Conservation (phyloP, 2,329 filamentous ascomycete genomes). For the Trichoderma oligosporum region DNA sequence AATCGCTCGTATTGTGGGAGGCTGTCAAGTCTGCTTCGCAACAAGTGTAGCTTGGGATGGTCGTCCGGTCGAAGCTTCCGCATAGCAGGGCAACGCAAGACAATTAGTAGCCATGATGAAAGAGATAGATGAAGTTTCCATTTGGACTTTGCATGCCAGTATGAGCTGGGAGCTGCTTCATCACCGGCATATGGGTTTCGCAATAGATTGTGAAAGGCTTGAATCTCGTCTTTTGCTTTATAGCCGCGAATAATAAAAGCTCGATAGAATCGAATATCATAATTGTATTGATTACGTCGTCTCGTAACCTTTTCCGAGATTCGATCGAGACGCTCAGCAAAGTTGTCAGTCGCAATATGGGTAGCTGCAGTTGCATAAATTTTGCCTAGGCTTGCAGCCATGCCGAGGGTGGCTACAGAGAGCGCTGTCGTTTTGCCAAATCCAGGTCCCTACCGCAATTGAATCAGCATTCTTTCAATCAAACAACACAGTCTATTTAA, state of each 20-base stretch:
- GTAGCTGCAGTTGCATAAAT: constrained; percentile 18
- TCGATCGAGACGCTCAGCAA: constrained; percentile 9
- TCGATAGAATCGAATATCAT: too few relatives aligned
- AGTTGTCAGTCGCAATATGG: background rate
- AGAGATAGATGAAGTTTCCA: constrained; percentile 21
- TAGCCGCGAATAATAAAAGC: background rate
- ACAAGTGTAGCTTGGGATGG: background rate
- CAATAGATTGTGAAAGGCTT: background rate
- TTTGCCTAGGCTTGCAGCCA: constrained; percentile 13
- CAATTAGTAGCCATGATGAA: constrained; percentile 20
- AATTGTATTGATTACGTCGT: background rate
- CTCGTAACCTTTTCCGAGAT: background rate
- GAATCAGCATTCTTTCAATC: background rate
- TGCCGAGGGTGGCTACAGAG: constrained; percentile 2
- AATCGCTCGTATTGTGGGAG: background rate
- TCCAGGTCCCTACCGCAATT: constrained; percentile 18
- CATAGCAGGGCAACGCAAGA: constrained; percentile 14
- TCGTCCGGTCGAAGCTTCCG: constrained; percentile 2
- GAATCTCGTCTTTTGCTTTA: background rate
- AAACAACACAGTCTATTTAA: background rate
- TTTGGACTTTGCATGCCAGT: background rate
- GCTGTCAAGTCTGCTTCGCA: constrained; percentile 5
- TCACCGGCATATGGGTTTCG: background rate
- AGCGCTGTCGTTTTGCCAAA: constrained; percentile 21
- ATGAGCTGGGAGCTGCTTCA: background rate